Base-by-base conservation (phyloP, 2,329 filamentous ascomycete species). In the Waltergamsia citrina region DNA sequence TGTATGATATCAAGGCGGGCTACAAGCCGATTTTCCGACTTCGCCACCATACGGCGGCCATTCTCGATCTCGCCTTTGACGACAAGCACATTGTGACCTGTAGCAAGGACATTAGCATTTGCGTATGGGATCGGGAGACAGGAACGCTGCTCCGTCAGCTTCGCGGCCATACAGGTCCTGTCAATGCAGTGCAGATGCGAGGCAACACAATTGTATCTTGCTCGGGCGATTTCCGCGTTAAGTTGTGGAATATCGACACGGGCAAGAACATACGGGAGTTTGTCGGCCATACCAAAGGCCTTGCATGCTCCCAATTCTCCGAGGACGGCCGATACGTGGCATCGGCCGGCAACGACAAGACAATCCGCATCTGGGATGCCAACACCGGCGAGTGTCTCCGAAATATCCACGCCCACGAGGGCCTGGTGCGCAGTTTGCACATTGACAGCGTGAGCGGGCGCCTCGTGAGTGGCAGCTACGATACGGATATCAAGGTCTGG, bases 281-380 rank as follows among this genome's bases (percentile, higher is more conserved):
- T 52, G 66, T 73, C 6, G 86, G 85, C 36, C 87, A 94, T 57
- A 92, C 87, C 55, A 88, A 93, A 52, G 92, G 92, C 7, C 74
- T 98, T 21, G 92, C 92, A 4, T 95, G 92, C 56, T 87, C 92
- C 35, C 92, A 98, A 55, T 95, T 96, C 57, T 90, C 82, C 26
- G 86, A 95, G 47, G 90, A 98, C 52, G 87, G 86, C n/a, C 80
- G 84, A 34, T 92, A 84, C 43, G 86, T 98, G 31, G 82, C 93
- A 31, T 92, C 87, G 14, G 92, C 92, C 8, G 92, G 92, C 29
- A 98, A 95, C 51, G 92, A 96, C 61, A 83, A 90, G 57, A 78
- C 87, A 32, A 95, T 96, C 41, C 92, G 93, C 53, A 85, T 96
- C 52, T 98, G 93, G 74, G 86, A 96, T 56, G 86, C 88, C 33